Base-by-base conservation (phyloP, 306 rosid genomes). In the Glycine tomentella region DNA sequence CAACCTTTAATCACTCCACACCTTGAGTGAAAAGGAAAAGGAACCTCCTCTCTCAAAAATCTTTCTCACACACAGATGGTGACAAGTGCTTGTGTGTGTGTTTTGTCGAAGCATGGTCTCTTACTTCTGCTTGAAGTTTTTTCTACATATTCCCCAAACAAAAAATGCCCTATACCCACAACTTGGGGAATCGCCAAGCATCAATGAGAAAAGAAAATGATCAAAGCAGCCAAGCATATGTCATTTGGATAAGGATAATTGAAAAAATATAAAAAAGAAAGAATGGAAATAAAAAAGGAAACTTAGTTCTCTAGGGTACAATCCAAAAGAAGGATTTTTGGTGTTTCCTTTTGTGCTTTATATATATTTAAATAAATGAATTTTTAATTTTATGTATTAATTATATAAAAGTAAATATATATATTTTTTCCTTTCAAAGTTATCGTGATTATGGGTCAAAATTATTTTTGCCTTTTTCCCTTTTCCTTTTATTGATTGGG, bases 381-480 rank as follows among this genome's bases (percentile, higher is more conserved):
- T 33, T 55, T 72, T 42, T 16, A 16, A 14, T 55, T n/a, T 44
- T 31, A 20, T 11, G 13, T 38, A 61, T 50, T 36, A 51, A 61
- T 50, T 56, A 83, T 10, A 77, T 10, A 31, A 25, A 70, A 7
- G 8, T 55, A 55, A 12, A 15, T 34, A 38, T 50, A 50, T 64
- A 20, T 45, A 0, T 25, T 25, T 72, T 72, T 86, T 40, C 52
- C 84, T 81, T 85, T 80, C 68, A 86, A 92, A 90, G 89, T 80
- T 76, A 86, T 64, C 11, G 90, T 86, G 86, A 89, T 87, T 77
- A 87, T 87, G 90, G 89, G 95, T 89, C 97, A 90, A 87, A 86
- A 85, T 92, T 81, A 82, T 82, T 89, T 86, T 87, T 76, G 1
- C 79, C 84, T 66, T 91, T 77, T 52, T 1, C 83, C 84, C 72